Conservation (phyloP, 441 rosid species). For the Hura crepitans region DNA sequence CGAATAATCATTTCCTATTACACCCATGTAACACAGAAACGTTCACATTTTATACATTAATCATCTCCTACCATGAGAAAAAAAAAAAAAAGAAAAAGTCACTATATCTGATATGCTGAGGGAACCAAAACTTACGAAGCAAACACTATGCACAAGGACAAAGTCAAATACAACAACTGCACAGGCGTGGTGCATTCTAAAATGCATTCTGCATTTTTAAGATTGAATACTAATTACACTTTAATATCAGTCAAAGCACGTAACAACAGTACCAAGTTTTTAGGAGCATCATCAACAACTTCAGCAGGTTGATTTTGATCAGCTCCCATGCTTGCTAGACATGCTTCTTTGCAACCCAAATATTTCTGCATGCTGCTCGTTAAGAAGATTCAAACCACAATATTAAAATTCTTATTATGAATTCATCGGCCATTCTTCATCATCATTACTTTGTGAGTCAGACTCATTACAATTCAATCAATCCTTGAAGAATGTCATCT, state of each 20-base stretch:
- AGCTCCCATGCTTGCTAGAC: slow-evolving; percentile 68
- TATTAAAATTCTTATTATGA: neutral
- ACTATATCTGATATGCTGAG: too few species aligned
- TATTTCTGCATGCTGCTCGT: slow-evolving; percentile 68
- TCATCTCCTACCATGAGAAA: too few species aligned
- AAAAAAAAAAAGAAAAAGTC: too few species aligned
- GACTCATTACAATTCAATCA: neutral
- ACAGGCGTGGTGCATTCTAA: too few species aligned
- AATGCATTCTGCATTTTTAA: too few species aligned
- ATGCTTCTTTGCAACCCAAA: slow-evolving; percentile 79
- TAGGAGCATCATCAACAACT: slow-evolving; percentile 84
- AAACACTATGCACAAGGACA: too few species aligned
- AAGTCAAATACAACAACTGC: too few species aligned
- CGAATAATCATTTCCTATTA: too few species aligned
- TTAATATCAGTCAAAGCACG: neutral
- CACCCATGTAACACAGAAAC: too few species aligned
- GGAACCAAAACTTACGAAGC: too few species aligned
- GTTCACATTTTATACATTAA: too few species aligned
- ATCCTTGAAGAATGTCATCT: neutral
- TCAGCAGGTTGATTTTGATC: slow-evolving; percentile 99
- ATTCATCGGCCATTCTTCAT: neutral
- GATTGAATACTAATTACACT: neutral
- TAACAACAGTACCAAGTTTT: slow-evolving; percentile 57
- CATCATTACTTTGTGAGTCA: neutral
- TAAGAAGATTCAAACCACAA: slow-evolving; percentile 14